Base-by-base conservation (phyloP, 2,329 filamentous ascomycete genomes). In the Hypoxylon sp. region DNA sequence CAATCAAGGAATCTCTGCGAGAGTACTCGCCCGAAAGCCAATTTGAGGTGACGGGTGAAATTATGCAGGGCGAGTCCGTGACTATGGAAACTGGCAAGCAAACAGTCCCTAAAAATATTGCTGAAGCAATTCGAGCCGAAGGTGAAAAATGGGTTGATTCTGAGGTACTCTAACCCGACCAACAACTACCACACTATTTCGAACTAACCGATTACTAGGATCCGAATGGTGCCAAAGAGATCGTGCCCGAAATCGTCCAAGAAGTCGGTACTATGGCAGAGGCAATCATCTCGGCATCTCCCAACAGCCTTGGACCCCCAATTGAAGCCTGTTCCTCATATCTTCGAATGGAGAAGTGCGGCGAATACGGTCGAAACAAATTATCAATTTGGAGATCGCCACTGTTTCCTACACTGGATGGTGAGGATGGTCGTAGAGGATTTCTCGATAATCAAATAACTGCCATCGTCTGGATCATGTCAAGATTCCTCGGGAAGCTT, bases 391-490 rank as follows among this genome's bases (percentile, higher is more conserved):
- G 74, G 72, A 72, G 22, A 33, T 76, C 75, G 2, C 73, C 75
- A 2, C 59, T 74, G 2, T 63, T 77, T 13, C 72, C 75, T 1
- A 57, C 10, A 0, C 61, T 78, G 2, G 71, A 75, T 27, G 62
- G 68, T 13, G n/a, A 46, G 22, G 61, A 72, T 1, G 74, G 68
- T 0, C 68, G 71, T 7, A 73, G 64, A 25, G 76, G 72, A 7
- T 64, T 78, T 3, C 58, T 78, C 1, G 72, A 74, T 25, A 75
- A 74, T 35, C 76, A 78, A 54, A 53, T 76, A 2, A 78, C 76
- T 1, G 75, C 67, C 2, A 73, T 78, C n/a, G 75, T 76, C 6
- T 78, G 75, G 75, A 69, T 78, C 10, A 59, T 78, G 3, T 75
- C 72, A 1, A 72, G 75, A 40, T 56, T 78, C 6, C 63, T 77